Percentiles rank a stretch among this genome's conserved stretches.
Evolutionary conservation across 768 basidiomycete species (phyloP).

Genomic region (Tricholoma saponaceum): DNA sequence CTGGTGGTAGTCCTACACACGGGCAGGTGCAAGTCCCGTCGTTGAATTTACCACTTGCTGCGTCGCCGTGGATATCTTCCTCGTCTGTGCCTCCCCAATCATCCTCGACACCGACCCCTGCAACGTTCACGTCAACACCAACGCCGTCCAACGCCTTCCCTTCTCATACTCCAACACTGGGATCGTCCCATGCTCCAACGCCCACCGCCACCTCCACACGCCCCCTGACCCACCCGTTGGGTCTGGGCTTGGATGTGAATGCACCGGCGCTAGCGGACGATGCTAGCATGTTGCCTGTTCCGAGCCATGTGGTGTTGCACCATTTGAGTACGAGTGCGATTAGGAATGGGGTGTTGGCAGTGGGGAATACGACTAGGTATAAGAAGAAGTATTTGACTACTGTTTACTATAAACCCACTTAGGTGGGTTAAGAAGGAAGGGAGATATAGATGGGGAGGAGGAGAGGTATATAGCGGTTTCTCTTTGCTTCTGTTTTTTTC

Average conservation of each 20-base stretch:
- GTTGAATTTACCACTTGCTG: neutral
- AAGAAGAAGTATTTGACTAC: slow-evolving; percentile 89
- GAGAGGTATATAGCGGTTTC: too few species aligned
- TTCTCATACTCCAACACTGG: too few species aligned
- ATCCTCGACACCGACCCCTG: neutral
- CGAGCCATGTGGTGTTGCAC: slow-evolving; percentile 90
- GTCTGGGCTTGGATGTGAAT: slow-evolving; percentile 14
- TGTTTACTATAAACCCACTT: slow-evolving; percentile 76
- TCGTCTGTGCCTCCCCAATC: neutral
- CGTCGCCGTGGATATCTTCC: neutral
- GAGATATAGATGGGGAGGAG: too few species aligned
- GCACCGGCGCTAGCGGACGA: slow-evolving; percentile 71
- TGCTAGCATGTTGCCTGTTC: slow-evolving; percentile 86
- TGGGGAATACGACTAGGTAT: slow-evolving; percentile 89
- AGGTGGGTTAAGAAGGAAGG: neutral
- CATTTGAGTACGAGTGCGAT: slow-evolving; percentile 96
- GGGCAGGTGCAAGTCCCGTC: neutral
- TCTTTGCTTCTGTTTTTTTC: too few species aligned
- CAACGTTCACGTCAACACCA: neutral
- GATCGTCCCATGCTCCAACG: too few species aligned
- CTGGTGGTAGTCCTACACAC: neutral
- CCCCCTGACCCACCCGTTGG: slow-evolving; percentile 11
- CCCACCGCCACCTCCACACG: slow-evolving; percentile 6
- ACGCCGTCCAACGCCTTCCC: too few species aligned
- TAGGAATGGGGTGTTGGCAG: slow-evolving; percentile 87